These are phyloP conservation scores for Pichia inconspicua DNA, from an alignment of 1,139 yeast species.

Conservation along the genomic window DNA sequence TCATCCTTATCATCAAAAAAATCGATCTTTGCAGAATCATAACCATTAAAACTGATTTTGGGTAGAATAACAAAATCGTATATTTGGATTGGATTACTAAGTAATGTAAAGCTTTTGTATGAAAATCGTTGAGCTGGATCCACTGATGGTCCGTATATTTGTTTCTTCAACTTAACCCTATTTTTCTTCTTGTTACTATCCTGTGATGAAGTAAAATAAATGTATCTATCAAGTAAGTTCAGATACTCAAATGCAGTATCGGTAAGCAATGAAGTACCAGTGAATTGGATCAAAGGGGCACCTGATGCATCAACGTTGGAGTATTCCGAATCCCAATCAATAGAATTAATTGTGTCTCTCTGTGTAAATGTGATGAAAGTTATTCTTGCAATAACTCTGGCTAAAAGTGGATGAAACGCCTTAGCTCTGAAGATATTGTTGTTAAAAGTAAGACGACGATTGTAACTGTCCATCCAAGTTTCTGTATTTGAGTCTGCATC, in stretches of 20 bases:
- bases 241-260: conserved; percentile 60
- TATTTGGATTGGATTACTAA: conserved; percentile 56
- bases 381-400: conserved; percentile 24
- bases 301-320: conserved; percentile 50
- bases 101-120: conserved; percentile 64
- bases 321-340: conserved; percentile 44
- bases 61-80: conserved; percentile 65
- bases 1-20: conserved; percentile 24
- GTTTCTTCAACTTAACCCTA: conserved; percentile 9
- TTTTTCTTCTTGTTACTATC: conserved; percentile 34
- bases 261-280: conserved; percentile 79
- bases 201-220: conserved; percentile 62
- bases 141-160: conserved; percentile 21
- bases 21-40: conserved; percentile 15
- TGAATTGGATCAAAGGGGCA: conserved; percentile 49
- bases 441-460: conserved; percentile 64
- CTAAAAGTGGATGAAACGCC: conserved; percentile 26
- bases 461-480: conserved; percentile 56
- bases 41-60: conserved; percentile 23
- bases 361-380: conserved; percentile 21
- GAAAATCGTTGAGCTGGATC: conserved; percentile 17
- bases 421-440: conserved; percentile 49
- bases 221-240: conserved; percentile 45
- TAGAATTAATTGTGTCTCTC: conserved; percentile 25
- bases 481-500: conserved; percentile 64